Base-by-base conservation (phyloP, 371 early-diverging fungal genomes). In the Encephalitozoon romaleae region DNA sequence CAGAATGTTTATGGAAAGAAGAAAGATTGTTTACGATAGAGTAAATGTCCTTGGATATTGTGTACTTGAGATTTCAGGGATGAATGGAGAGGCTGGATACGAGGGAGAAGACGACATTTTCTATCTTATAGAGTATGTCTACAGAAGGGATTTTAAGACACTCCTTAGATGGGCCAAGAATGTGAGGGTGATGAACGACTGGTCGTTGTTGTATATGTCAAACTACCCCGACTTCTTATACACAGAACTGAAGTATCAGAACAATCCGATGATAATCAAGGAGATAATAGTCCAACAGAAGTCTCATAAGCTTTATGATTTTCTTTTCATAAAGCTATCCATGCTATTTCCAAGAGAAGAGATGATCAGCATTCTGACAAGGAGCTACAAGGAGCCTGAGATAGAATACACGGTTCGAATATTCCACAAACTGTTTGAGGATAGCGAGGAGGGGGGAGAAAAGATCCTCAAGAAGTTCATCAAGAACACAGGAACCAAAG, bases 201-300 rank as follows among this genome's bases (percentile, higher is more conserved):
- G 71, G 67, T 23, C 53, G n/a, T 25, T 64, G 51, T 25, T 75
- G 18, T 28, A 39, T 18, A 8, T 67, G 23, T 2, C 26, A 42
- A 67, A 43, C 43, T 64, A 41, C 12, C 41, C 43, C 18, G 49
- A 49, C 49, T 75, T 75, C 55, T 8, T 51, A n/a, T 51, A 67
- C 23, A 75, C 53, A 32, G 76, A 75, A 42, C 25, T 75, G 26
- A 54, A 28, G 49, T 75, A 75, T 34, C 30, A 45, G 42, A 68
- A 25, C 39, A 38, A 43, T 47, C 43, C 53, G 32, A 28, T 28
- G 23, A 18, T 75, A 9, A 23, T 75, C 4, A 18, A n/a, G 11
- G 38, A 68, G 15, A 54, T 75, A 23, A 15, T 28, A 41, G 18
- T 47, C 0, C 39, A 32, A 11, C 42, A 30, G 15, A 51, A 49